Base-by-base conservation (phyloP, 768 basidiomycete species). In the Tulasnella sp. region DNA sequence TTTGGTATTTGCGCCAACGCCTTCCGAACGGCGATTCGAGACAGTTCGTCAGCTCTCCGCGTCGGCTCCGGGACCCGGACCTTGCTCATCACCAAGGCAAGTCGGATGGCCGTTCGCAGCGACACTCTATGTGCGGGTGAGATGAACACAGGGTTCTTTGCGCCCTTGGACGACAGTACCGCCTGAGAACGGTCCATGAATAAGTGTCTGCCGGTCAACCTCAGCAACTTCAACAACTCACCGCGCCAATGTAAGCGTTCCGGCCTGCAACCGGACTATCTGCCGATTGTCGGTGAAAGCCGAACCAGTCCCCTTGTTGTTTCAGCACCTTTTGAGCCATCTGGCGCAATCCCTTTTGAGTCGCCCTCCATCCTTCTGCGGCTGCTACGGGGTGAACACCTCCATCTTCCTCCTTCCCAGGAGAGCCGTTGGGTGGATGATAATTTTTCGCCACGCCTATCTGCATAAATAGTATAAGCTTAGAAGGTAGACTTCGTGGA, bases 1-100 rank as follows among this genome's bases (percentile, higher is more conserved):
- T 3, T 27, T 9, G 62, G 34, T 36, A 9, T 36, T 27, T 68
- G 62, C 34, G 62, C 62, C 14, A 68, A 68, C 31, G 74, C 39
- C n/a, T 74, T 56, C 21, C 74, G 73, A 5, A 80, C 74, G 3
- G 75, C 79, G 27, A 58, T 16, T 39, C 80, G 68, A 74, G 80
- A 81, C 4, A 82, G 46, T n/a, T 76, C 46, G 42, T 85, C 84
- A 3, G 84, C 84, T 58, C 71, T 73, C 62, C 84, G 73, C n/a
- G 83, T 77, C 14, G 84, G 84, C 58, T 84, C 84, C 1, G 84
- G 83, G 5, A 85, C 79, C n/a, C 82, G 81, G 4, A 77, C 75
- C 14, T 68, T 58, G 8, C 38, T 75, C 5, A 78, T 75, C 3
- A 81, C 80, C n/a, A 83, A 79, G 1, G 80, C 75, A 40, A 85